These are phyloP conservation scores for Dictyostelium capitatum DNA, from an alignment of 78 protist genomes.

Conservation along the genomic window DNA sequence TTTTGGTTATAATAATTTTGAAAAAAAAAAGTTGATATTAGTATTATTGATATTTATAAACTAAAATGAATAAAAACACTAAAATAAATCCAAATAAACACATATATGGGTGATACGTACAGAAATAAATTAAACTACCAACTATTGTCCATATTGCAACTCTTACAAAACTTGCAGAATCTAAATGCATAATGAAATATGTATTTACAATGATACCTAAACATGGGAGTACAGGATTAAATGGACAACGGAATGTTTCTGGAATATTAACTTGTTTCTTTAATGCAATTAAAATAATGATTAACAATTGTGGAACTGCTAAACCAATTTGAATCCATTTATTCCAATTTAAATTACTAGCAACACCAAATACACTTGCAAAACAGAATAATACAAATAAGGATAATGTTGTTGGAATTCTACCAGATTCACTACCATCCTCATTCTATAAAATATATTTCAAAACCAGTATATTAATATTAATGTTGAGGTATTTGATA, in stretches of 20 bases:
- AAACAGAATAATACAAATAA: conserved; percentile 21
- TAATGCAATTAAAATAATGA: conserved; percentile 1
- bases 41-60: no score
- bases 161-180: conserved; percentile 41
- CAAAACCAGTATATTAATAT: no score
- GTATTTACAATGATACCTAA: conserved; percentile 77
- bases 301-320: neutral
- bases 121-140: no score
- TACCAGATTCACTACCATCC: neutral
- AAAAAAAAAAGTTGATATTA: no score
- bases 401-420: neutral
- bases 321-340: neutral
- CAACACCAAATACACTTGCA: conserved; percentile 39
- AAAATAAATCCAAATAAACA: no score
- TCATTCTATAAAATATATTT: neutral
- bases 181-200: conserved; percentile 70
- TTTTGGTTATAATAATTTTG: no score
- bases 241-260: conserved; percentile 48
- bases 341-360: conserved; percentile 23
- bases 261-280: conserved; percentile 29
- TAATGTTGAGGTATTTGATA: no score
- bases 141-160: conserved; percentile 77
- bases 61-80: no score
- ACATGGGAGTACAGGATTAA: conserved; percentile 67
- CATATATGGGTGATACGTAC: no score